phyloP scores from a whole-genome alignment of 345 rosid species.

The Syzygium grande region DNA sequence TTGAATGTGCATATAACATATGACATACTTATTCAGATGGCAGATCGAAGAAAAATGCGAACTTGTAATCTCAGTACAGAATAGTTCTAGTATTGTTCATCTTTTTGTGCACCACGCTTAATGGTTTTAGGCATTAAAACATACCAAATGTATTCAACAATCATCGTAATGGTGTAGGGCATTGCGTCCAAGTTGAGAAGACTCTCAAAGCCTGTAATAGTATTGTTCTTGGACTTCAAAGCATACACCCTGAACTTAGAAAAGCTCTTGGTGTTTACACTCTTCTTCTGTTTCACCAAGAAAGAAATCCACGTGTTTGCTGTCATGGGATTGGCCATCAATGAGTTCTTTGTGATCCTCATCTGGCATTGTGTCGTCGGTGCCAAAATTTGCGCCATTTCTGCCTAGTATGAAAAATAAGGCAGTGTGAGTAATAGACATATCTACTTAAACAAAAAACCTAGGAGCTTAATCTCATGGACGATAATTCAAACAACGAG shows the following conservation, averaged over 20 bases:
- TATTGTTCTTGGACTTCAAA: slow-evolving; percentile 48
- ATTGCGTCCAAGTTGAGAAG: slow-evolving; percentile 70
- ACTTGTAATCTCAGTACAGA: not conserved
- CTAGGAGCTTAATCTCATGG: not conserved
- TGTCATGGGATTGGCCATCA: slow-evolving; percentile 23
- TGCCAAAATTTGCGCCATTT: slow-evolving; percentile 82
- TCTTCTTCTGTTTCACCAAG: slow-evolving; percentile 56
- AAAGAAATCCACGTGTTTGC: slow-evolving; percentile 57
- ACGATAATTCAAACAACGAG: not conserved
- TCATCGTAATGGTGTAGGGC: slow-evolving; percentile 58
- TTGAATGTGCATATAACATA: not conserved
- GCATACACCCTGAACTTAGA: slow-evolving; percentile 49
- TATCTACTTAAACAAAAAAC: not conserved
- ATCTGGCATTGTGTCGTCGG: slow-evolving; percentile 67
- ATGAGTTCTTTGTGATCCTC: slow-evolving; percentile 47
- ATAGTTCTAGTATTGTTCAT: not conserved
- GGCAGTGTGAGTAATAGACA: not conserved
- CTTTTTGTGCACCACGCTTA: not conserved
- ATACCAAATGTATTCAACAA: slow-evolving; percentile 85
- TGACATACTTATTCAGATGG: too few species aligned
- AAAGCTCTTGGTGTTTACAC: slow-evolving; percentile 25
- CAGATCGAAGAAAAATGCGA: not conserved
- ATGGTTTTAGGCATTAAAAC: not conserved
- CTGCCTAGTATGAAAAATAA: slow-evolving; percentile 21
- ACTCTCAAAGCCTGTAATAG: slow-evolving; percentile 45